These are phyloP conservation scores for Colletotrichum cereale DNA, from an alignment of 2,329 filamentous ascomycete species.

Conservation along the genomic window DNA sequence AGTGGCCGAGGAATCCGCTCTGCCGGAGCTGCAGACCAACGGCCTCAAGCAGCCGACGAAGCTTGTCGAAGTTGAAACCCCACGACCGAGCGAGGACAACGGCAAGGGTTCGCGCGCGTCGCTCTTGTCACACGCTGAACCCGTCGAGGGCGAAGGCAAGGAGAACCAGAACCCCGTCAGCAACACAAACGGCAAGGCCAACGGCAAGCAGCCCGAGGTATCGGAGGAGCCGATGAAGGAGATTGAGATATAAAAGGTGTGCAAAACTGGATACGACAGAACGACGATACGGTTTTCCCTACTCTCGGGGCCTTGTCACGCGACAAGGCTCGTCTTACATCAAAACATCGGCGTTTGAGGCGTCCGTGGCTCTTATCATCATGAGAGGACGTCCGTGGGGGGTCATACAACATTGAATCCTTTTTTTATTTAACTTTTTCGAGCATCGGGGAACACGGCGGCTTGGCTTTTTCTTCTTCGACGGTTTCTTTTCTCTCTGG, in stretches of 20 bases:
- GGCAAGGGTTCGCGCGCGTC: conserved; percentile 48
- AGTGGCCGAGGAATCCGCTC: conserved; percentile 76
- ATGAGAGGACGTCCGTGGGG: conserved; percentile 38
- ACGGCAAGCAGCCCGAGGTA: conserved; percentile 57
- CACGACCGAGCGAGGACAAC: conserved; percentile 61
- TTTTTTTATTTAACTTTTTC: conserved; percentile 25
- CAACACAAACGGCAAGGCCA: conserved; percentile 57
- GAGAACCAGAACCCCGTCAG: conserved; percentile 47
- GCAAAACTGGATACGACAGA: conserved; percentile 44
- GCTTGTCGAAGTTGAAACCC: conserved; percentile 69
- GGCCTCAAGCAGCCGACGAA: conserved; percentile 60
- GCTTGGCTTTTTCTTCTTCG: conserved; percentile 29
- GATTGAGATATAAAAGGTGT: conserved; percentile 66
- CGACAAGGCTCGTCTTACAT: conserved; percentile 38
- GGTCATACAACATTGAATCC: conserved; percentile 40
- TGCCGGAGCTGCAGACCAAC: conserved; percentile 53
- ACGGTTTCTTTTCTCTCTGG: conserved; percentile 31
- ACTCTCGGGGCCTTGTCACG: conserved; percentile 37
- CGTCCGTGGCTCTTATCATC: conserved; percentile 40
- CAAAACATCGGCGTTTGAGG: conserved; percentile 42
- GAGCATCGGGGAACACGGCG: conserved; percentile 40
- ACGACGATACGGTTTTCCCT: conserved; percentile 44
- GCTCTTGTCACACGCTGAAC: conserved; percentile 51
- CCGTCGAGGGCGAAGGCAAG: conserved; percentile 55
- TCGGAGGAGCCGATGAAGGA: conserved; percentile 69